Percentiles rank a stretch among this genome's conserved stretches.
phyloP scores from a whole-genome alignment of 2,329 filamentous ascomycete species.

The Colletotrichum sp. region DNA sequence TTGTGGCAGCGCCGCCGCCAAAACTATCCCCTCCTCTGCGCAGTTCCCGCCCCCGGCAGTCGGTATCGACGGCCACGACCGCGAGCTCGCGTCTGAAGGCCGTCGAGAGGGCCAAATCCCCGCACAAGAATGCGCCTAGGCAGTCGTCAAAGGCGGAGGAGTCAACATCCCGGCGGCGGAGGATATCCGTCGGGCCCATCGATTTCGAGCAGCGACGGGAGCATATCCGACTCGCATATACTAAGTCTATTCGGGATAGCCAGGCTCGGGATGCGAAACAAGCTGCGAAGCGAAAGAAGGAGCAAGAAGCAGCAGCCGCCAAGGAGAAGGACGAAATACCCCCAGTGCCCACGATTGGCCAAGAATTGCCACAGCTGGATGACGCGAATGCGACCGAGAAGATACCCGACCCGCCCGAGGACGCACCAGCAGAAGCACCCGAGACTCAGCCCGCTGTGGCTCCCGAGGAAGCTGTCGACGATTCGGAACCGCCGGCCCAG shows the following conservation, averaged over 20 bases:
- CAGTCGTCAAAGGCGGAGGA: conserved; percentile 40
- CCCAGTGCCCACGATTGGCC: conserved; percentile 2
- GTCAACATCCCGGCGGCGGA: conserved; percentile 47
- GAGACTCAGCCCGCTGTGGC: neutral
- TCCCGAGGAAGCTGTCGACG: conserved; percentile 10
- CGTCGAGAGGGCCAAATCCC: conserved; percentile 59
- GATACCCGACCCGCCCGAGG: neutral
- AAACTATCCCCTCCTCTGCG: conserved; percentile 80
- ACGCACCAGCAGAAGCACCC: neutral
- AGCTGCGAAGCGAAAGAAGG: conserved; percentile 58
- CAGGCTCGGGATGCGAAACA: conserved; percentile 64
- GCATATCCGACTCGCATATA: conserved; percentile 85
- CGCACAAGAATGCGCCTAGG: conserved; percentile 37
- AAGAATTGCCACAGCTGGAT: neutral
- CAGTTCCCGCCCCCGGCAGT: conserved; percentile 81
- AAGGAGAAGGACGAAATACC: conserved; percentile 33
- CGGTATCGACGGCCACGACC: conserved; percentile 77
- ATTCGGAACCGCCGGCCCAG: neutral
- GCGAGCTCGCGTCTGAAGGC: conserved; percentile 71
- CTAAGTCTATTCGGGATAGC: conserved; percentile 78
- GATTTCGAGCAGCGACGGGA: conserved; percentile 85
- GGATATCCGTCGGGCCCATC: conserved; percentile 73
- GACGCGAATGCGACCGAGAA: neutral
- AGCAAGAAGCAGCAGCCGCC: conserved; percentile 51
- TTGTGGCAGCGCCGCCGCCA: conserved; percentile 72